Conservation (phyloP, 208 protist species). For the Leishmania aethiopica region DNA sequence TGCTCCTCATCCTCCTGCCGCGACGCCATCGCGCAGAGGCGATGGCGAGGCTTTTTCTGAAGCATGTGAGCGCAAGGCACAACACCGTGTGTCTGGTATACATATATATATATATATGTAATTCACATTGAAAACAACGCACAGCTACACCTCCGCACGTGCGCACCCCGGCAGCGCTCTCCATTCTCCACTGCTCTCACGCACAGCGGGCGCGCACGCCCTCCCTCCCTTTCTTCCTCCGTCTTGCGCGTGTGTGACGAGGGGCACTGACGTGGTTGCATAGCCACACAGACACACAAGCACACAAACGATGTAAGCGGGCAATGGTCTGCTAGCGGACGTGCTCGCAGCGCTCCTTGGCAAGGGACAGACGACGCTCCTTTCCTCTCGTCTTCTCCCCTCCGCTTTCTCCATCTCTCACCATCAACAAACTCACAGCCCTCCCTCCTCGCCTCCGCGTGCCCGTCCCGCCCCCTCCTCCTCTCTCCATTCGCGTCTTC, state of each 20-base stretch:
- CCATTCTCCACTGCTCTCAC: neutral
- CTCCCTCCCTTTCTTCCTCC: neutral
- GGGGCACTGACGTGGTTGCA: neutral
- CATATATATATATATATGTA: no score
- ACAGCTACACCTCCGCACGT: neutral
- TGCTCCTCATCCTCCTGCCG: neutral
- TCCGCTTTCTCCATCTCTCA: neutral
- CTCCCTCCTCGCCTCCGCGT: neutral
- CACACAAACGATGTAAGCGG: neutral
- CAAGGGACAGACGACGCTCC: neutral
- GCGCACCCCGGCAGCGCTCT: neutral
- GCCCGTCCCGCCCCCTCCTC: no score
- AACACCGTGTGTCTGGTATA: neutral
- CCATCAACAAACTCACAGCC: no score
- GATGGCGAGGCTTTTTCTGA: neutral
- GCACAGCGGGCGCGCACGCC: neutral
- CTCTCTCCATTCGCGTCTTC: neutral
- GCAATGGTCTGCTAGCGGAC: neutral
- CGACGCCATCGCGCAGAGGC: neutral
- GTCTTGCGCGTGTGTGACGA: neutral
- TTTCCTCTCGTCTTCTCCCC: neutral
- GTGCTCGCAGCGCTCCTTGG: neutral
- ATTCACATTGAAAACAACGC: neutral
- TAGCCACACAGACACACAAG: neutral
- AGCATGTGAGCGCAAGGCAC: neutral